Evolutionary conservation across 331 rosid genomes (phyloP), one percentile per base, ranked within the genome.

Genomic region (Spiraea crenata): DNA sequence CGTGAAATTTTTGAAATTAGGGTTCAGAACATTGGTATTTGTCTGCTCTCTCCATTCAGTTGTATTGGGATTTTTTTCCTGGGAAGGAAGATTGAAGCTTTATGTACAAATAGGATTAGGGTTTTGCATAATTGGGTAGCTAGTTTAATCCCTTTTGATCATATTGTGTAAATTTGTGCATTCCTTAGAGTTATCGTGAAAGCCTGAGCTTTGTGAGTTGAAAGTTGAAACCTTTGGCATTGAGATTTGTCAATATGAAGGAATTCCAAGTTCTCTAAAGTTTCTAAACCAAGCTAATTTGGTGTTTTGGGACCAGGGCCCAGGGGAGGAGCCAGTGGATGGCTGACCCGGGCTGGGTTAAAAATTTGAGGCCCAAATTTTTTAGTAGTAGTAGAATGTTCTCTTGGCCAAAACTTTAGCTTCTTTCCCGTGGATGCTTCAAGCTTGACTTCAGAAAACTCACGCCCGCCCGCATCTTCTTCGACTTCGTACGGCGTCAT

Each of bases 171-270:
- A 69, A 54, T 41, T 52, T 54, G 45, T 51, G 73, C 20, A 4
- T 52, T 68, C 9, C 31, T 14, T 9, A 20, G 42, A 58, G 46
- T 37, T 25, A 69, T 54, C 31, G 31, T 25, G 31, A 25, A 16
- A 37, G 7, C 16, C 10, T 54, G 35, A 1, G 57, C 60, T 13
- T 45, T 40, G 12, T 25, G 47, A 57, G 25, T 4, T 25, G 72
- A 56, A 69, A 69, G 51, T 42, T 41, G 64, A 56, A 56, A 56
- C 7, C 74, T 55, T 25, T 45, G 45, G 63, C n/a, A n/a, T 6
- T 70, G 31, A 46, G 31, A 34, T 57, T 56, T 57, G n/a, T 12
- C 12, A 19, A 17, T 52, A 2, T 54, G 39, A 60, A 38, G 65
- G 42, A 7, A 35, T 57, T 35, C 38, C 41, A 57, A 57, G n/a